Evolutionary conservation across 108 stramenopile genomes (phyloP).

Genomic region (Hondaea fermentalgiana): DNA sequence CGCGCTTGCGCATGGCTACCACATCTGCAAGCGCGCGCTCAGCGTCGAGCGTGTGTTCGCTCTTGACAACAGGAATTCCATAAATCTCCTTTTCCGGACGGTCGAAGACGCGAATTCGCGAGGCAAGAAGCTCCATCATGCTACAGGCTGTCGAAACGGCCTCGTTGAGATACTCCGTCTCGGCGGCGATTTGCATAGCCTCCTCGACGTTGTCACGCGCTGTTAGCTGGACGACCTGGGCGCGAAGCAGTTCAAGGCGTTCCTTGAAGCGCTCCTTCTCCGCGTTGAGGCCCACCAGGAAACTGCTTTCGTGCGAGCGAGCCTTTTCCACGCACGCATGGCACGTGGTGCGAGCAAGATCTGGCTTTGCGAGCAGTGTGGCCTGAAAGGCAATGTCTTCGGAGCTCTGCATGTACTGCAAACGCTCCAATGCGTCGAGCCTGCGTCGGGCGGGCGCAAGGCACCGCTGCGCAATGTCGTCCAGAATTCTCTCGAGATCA

Average conservation of each 20-base stretch:
- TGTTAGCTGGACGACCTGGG: not conserved
- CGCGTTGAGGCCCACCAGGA: not conserved
- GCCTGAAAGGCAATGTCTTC: not conserved
- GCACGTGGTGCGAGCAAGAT: not conserved
- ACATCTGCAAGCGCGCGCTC: not conserved
- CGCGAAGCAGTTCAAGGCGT: not conserved
- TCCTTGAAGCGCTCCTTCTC: slow-evolving; percentile 8
- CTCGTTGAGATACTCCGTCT: not conserved
- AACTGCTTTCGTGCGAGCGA: not conserved
- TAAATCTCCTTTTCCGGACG: not conserved
- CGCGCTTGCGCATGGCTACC: not conserved
- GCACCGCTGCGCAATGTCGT: not conserved
- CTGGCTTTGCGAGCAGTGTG: not conserved
- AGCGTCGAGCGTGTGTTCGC: not conserved
- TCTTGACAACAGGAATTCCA: not conserved
- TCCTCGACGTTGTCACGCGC: not conserved
- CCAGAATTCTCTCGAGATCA: not conserved
- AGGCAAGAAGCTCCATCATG: not conserved
- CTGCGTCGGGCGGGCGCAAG: not conserved
- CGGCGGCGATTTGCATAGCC: not conserved
- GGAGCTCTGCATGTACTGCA: not conserved
- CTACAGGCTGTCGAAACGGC: not conserved
- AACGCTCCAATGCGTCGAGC: not conserved
- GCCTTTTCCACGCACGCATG: not conserved
- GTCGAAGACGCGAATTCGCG: not conserved